Percentiles rank a stretch among this genome's conserved stretches.
These are phyloP conservation scores for Linum lewisii DNA, from an alignment of 345 rosid genomes.

Conservation along the genomic window DNA sequence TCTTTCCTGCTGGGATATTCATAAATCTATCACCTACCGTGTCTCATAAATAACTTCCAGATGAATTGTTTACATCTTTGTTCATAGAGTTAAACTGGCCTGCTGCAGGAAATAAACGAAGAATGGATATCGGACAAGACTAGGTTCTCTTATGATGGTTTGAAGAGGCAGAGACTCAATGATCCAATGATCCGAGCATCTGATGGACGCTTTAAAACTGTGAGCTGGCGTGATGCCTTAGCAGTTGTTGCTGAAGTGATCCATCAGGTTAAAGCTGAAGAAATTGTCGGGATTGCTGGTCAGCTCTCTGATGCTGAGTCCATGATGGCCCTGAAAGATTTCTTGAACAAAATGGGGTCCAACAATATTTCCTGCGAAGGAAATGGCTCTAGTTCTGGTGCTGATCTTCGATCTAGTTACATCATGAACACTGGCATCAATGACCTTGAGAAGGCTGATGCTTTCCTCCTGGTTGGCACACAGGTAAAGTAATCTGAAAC, in stretches of 20 bases:
- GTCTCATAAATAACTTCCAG: neutral
- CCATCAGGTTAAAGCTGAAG: constrained; percentile 71
- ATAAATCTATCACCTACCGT: neutral
- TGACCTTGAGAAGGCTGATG: constrained; percentile 92
- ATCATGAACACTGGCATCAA: constrained; percentile 79
- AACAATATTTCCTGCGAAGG: constrained; percentile 93
- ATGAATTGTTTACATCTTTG: neutral
- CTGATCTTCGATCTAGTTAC: constrained; percentile 88
- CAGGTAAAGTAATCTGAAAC: constrained; percentile 38
- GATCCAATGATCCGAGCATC: constrained; percentile 95
- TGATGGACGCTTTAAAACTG: constrained; percentile 83
- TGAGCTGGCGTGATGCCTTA: constrained; percentile 95
- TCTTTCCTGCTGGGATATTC: neutral
- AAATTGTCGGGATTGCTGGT: constrained; percentile 88
- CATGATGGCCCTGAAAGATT: constrained; percentile 95
- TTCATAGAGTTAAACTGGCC: constrained; percentile 8
- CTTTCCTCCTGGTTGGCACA: constrained; percentile 89
- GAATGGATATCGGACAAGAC: constrained; percentile 99
- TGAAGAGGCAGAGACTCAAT: constrained; percentile 96
- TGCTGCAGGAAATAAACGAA: constrained; percentile 89
- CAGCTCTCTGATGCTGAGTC: constrained; percentile 94
- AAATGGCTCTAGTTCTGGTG: constrained; percentile 59
- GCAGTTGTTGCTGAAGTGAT: constrained; percentile 78
- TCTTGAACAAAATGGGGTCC: constrained; percentile 90
- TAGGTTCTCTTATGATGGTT: constrained; percentile 87